Conservation (phyloP, 1,284 basidiomycete genomes). For the Austropuccinia psidii region DNA sequence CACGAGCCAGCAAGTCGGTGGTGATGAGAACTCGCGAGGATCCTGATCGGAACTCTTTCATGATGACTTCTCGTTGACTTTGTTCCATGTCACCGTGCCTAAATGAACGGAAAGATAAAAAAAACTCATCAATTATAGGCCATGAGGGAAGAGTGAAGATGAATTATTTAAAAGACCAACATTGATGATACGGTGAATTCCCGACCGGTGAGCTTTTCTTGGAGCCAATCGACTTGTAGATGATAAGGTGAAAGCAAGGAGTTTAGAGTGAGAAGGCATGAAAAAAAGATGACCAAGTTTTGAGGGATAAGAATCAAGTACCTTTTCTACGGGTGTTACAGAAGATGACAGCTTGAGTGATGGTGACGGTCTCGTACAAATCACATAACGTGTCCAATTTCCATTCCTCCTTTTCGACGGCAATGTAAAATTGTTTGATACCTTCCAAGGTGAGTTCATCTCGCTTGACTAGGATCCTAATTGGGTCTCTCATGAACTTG, state of each 20-base stretch:
- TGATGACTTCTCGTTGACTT: conserved; percentile 96
- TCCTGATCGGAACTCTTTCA: conserved; percentile 94
- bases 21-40: conserved; percentile 93
- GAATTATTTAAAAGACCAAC: conserved; percentile 31
- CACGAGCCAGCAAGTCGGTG: conserved; percentile 96
- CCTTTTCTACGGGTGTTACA: conserved; percentile 98
- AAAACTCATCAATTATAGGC: conserved; percentile 39
- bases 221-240: conserved; percentile 87
- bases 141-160: background rate
- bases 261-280: background rate
- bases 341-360: conserved; percentile 99
- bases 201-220: conserved; percentile 94
- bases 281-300: background rate
- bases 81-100: conserved; percentile 96
- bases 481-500: conserved; percentile 99
- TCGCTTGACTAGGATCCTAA: conserved; percentile 98
- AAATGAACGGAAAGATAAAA: conserved; percentile 42
- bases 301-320: conserved; percentile 40
- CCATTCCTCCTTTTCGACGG: conserved; percentile 99
- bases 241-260: background rate
- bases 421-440: conserved; percentile 99
- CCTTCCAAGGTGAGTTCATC: conserved; percentile 98
- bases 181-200: conserved; percentile 96
- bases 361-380: conserved; percentile 91
- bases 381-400: conserved; percentile 99